Evolutionary conservation across 352 stramenopile species (phyloP), one percentile per base, ranked within the genome.

Genomic region (Globisporangium cystogenes): DNA sequence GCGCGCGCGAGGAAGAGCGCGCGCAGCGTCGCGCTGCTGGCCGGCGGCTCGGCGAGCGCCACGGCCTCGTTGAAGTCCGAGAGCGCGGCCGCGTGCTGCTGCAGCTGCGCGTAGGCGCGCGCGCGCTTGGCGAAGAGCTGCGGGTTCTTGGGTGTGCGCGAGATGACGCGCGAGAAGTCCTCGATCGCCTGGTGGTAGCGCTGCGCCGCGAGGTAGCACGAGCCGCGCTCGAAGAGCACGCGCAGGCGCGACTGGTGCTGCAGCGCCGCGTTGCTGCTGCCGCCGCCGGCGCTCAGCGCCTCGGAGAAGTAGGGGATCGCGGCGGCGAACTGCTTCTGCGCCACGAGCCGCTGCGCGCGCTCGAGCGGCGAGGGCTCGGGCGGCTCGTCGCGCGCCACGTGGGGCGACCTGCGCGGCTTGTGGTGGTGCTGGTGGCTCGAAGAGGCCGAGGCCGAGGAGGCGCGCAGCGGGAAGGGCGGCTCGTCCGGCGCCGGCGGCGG

Each of bases 41-140:
- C 23, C 44, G 16, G n/a, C 7, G 43, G n/a, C n/a, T 23, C 42
- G 20, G 48, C 12, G 33, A 51, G 49, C 21, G 60, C 68, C 48
- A 90, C 86, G 2, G 77, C 82, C 45, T 81, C 65, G 41, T 67
- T 73, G 53, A 85, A 91, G 64, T 93, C 82, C 15, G 71, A 53
- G 44, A 91, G 62, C 7, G 82, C 82, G 3, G 60, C 64, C 20
- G 72, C 57, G 53, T 78, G 58, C 33, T 90, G 67, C 1, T 74
- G 60, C 1, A 90, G 46, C 18, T 76, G 62, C 20, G 76, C 78
- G 48, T 75, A 86, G 4, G 80, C 77, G 48, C 76, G 73, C 11
- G 76, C 82, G 21, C 82, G 73, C 50, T 83, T 82, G 4, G 77
- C 68, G 40, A 87, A 83, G 24, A 93, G 65, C 46, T 89, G 67